Conservation (phyloP, 345 rosid species). For the Aethionema arabicum region DNA sequence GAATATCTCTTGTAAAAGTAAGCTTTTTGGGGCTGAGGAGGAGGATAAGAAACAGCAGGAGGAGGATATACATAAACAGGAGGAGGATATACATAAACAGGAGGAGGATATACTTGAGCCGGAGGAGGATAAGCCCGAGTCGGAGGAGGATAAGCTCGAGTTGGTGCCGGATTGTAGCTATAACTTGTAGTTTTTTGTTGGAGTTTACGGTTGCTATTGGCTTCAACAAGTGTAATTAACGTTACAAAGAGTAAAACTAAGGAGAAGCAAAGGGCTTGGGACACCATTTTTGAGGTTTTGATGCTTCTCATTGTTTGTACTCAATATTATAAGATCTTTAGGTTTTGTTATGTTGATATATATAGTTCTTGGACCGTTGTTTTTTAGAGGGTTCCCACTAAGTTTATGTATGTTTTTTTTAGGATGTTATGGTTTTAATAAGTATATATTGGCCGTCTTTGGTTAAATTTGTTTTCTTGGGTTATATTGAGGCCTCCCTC, state of each 20-base stretch:
- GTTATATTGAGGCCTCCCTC: too few species aligned
- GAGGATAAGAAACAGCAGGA: too few species aligned
- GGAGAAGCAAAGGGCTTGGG: conserved; percentile 24
- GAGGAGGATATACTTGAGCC: too few species aligned
- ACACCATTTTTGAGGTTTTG: conserved; percentile 26
- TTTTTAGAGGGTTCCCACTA: conserved; percentile 31
- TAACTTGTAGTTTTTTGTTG: conserved; percentile 19
- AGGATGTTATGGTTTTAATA: conserved; percentile 5
- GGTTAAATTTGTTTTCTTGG: too few species aligned
- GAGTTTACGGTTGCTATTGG: conserved; percentile 28
- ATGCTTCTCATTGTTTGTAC: neutral
- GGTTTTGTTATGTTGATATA: neutral
- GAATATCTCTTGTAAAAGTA: conserved; percentile 24
- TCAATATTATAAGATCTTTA: conserved; percentile 19
- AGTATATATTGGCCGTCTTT: neutral
- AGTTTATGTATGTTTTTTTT: conserved; percentile 5
- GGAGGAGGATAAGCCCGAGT: too few species aligned
- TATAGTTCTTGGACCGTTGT: conserved; percentile 11
- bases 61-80: too few species aligned
- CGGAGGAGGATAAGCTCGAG: neutral
- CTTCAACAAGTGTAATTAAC: conserved; percentile 28
- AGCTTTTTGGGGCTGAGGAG: conserved; percentile 22
- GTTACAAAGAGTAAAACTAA: conserved; percentile 20
- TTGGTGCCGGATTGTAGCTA: conserved; percentile 12
- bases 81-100: too few species aligned